Conservation (phyloP, 352 stramenopile genomes). For the Globisporangium cylindrosporum region DNA sequence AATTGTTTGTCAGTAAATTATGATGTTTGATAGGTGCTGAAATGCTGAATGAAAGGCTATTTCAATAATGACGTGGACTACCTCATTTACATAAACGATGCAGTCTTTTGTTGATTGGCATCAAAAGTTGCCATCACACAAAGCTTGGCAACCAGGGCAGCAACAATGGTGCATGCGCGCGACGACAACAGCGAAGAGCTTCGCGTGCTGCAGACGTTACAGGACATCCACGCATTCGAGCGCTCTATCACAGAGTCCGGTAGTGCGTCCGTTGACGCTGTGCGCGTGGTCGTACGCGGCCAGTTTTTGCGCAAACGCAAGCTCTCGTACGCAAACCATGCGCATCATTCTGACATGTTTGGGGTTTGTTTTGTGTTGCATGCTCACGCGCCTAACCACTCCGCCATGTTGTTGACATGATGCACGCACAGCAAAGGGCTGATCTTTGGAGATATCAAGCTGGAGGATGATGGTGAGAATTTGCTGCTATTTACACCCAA, state of each 20-base stretch:
- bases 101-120: background rate
- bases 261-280: background rate
- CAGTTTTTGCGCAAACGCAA: conserved; percentile 78
- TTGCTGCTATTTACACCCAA: background rate
- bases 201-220: conserved; percentile 13
- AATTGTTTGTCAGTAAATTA: background rate
- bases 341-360: background rate
- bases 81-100: background rate
- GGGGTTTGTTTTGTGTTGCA: background rate
- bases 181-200: background rate
- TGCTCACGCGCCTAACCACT: background rate
- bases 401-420: background rate
- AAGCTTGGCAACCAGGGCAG: background rate
- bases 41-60: background rate
- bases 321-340: conserved; percentile 62
- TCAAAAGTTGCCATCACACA: background rate
- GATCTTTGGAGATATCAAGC: conserved; percentile 78
- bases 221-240: conserved; percentile 13
- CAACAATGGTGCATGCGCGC: conserved; percentile 3
- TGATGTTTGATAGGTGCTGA: background rate
- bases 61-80: background rate
- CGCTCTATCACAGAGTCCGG: background rate
- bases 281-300: conserved; percentile 45
- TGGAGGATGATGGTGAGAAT: conserved; percentile 52
- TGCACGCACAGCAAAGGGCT: conserved; percentile 55